A percentile compares a stretch with the other conserved stretches of the same genome.
phyloP scores from a whole-genome alignment of 306 rosid species.

The Ammopiptanthus mongolicus region DNA sequence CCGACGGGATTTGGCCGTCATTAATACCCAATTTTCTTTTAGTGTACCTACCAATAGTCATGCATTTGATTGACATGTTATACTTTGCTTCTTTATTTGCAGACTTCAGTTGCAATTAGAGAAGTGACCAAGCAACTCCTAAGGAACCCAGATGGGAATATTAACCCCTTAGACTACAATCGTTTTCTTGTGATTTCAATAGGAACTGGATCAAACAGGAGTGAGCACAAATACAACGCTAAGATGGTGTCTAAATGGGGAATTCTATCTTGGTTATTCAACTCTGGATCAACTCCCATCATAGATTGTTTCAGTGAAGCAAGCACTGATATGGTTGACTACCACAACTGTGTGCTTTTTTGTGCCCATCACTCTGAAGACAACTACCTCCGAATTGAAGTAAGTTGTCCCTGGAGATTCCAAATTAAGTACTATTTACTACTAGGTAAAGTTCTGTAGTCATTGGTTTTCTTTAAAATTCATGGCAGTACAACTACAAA shows the following conservation, averaged over 20 bases:
- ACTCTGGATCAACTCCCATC: conserved; percentile 34
- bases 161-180: conserved; percentile 10
- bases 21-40: too few species aligned
- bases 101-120: conserved; percentile 47
- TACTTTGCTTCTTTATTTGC: neutral
- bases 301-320: conserved; percentile 35
- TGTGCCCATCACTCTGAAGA: conserved; percentile 31
- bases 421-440: neutral
- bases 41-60: too few species aligned
- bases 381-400: conserved; percentile 41
- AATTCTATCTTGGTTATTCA: conserved; percentile 27
- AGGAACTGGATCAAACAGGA: conserved; percentile 45
- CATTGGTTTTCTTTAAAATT: too few species aligned
- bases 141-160: conserved; percentile 17
- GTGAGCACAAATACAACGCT: conserved; percentile 29
- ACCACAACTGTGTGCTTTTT: conserved; percentile 33
- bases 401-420: neutral
- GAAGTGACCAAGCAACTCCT: conserved; percentile 33
- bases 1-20: too few species aligned
- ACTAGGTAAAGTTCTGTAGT: neutral
- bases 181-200: conserved; percentile 42
- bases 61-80: neutral
- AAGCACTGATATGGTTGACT: conserved; percentile 39
- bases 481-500: too few species aligned
- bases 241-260: conserved; percentile 46